Evolutionary conservation across 202 grass and related monocot species (phyloP).

Genomic region (Alloteropsis angusta): DNA sequence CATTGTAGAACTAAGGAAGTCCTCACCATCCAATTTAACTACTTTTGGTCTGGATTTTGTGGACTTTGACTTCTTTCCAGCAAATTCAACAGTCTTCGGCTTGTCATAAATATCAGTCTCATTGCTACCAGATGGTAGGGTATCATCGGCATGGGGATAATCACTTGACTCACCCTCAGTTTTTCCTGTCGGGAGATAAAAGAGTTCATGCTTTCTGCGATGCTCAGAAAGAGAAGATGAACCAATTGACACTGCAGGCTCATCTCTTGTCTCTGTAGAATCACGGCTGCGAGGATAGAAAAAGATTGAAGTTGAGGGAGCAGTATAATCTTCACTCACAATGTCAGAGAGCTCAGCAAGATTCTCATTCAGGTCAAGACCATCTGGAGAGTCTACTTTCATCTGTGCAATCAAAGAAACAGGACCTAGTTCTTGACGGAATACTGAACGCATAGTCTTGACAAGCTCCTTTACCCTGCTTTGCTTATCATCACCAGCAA

Average conservation of each 20-base stretch:
- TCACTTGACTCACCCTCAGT: slow-evolving; percentile 36
- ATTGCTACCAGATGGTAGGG: slow-evolving; percentile 29
- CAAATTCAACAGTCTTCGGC: slow-evolving; percentile 18
- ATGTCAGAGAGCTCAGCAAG: slow-evolving; percentile 43
- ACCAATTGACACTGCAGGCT: slow-evolving; percentile 31
- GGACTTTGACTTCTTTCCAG: slow-evolving; percentile 44
- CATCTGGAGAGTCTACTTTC: slow-evolving; percentile 40
- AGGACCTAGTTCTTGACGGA: slow-evolving; percentile 64
- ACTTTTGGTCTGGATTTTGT: slow-evolving; percentile 70
- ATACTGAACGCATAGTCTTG: slow-evolving; percentile 45
- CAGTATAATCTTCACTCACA: slow-evolving; percentile 42
- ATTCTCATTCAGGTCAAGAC: slow-evolving; percentile 48
- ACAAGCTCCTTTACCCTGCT: slow-evolving; percentile 30
- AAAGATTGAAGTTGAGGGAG: slow-evolving; percentile 33
- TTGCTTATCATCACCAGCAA: slow-evolving; percentile 29
- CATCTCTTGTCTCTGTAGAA: slow-evolving; percentile 27
- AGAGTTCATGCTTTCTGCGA: slow-evolving; percentile 51
- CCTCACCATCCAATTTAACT: slow-evolving; percentile 74
- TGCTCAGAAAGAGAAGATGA: slow-evolving; percentile 61
- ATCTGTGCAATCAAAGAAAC: slow-evolving; percentile 62
- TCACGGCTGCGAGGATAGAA: slow-evolving; percentile 26
- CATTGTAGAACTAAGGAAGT: slow-evolving; percentile 39
- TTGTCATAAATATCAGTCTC: slow-evolving; percentile 25
- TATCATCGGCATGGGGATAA: slow-evolving; percentile 63
- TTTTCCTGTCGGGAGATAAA: slow-evolving; percentile 50